A percentile compares a stretch with the other conserved stretches of the same genome.
Conservation (phyloP, 2,329 filamentous ascomycete genomes). For the Cordyceps cicadae region DNA sequence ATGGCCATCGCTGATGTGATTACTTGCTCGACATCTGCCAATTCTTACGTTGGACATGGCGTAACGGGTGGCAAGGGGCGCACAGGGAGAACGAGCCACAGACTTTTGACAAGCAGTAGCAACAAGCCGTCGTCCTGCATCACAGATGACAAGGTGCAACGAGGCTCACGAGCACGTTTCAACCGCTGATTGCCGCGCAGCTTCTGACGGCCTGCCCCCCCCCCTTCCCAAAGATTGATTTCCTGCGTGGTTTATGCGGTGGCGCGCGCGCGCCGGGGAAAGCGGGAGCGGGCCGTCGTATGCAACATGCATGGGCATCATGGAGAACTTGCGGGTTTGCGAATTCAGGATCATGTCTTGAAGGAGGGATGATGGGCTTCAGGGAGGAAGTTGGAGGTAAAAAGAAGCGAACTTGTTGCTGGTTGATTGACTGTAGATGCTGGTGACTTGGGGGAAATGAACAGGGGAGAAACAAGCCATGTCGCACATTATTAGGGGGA, state of each 20-base stretch:
- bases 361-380: not conserved
- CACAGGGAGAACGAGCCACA: not conserved
- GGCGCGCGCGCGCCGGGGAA: not conserved
- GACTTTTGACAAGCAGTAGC: not conserved
- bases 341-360: conserved; percentile 3
- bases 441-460: too few relatives aligned
- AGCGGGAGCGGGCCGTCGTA: conserved; percentile 1
- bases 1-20: too few relatives aligned
- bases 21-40: not conserved
- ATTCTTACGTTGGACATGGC: not conserved
- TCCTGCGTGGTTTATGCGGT: conserved; percentile 6
- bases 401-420: not conserved
- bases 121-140: not conserved
- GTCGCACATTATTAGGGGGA: not conserved
- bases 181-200: not conserved
- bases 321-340: not conserved
- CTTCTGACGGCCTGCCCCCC: too few relatives aligned
- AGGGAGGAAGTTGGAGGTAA: too few relatives aligned
- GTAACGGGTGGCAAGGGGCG: too few relatives aligned
- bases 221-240: too few relatives aligned
- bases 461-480: conserved; percentile 5
- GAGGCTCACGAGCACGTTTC: conserved; percentile 3
- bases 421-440: too few relatives aligned
- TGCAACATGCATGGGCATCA: not conserved
- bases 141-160: not conserved